These are phyloP conservation scores for Aspergillus udagawae DNA, from an alignment of 2,329 filamentous ascomycete genomes.

Conservation along the genomic window DNA sequence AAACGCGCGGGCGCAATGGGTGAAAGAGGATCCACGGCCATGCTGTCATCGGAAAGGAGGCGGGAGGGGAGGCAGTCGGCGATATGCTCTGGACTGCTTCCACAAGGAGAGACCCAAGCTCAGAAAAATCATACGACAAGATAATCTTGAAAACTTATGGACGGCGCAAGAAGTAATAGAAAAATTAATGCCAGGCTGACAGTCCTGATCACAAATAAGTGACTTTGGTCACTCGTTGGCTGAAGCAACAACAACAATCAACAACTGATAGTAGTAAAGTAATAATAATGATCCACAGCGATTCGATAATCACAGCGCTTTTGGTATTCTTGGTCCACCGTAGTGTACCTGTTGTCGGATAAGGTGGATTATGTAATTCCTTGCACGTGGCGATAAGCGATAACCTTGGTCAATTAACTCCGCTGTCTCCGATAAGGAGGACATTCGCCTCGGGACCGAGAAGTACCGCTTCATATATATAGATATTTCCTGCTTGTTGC, in stretches of 20 bases:
- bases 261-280: neutral
- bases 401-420: constrained; percentile 18
- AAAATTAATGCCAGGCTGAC: neutral
- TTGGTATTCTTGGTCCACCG: neutral
- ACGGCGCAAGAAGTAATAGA: neutral
- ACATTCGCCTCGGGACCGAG: neutral
- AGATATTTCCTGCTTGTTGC: neutral
- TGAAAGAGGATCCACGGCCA: constrained; percentile 85
- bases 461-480: neutral
- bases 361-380: neutral
- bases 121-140: constrained; percentile 19
- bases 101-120: constrained; percentile 18
- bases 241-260: neutral
- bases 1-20: constrained; percentile 89
- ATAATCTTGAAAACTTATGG: neutral
- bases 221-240: neutral
- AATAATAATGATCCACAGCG: neutral
- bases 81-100: constrained; percentile 32
- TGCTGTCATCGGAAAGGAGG: constrained; percentile 52
- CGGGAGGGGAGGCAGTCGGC: constrained; percentile 28
- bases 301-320: constrained; percentile 1
- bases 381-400: constrained; percentile 16
- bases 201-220: neutral
- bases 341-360: neutral
- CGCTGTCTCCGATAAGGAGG: constrained; percentile 12